These are phyloP conservation scores for Saccharomyces hybrid DNA, from an alignment of 1,139 yeast species.

Conservation along the genomic window DNA sequence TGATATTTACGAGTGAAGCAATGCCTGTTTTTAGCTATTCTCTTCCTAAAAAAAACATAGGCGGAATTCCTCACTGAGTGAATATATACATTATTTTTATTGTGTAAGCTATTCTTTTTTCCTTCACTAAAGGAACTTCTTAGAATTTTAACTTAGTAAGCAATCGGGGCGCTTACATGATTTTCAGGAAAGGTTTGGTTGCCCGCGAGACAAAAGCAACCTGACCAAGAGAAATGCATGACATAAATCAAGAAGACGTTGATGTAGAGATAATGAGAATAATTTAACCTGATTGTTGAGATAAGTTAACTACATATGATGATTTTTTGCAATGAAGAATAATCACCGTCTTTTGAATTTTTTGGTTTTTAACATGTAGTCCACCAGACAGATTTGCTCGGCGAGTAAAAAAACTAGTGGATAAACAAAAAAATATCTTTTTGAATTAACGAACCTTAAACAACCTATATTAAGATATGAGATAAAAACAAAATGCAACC, in stretches of 20 bases:
- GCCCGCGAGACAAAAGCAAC: not conserved
- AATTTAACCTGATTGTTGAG: no score
- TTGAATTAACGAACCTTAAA: slow-evolving; percentile 9
- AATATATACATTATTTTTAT: not conserved
- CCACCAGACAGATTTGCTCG: no score
- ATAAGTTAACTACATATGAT: no score
- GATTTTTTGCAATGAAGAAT: no score
- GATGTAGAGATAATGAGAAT: no score
- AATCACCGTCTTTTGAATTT: no score
- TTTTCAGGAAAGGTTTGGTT: not conserved
- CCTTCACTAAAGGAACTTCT: not conserved
- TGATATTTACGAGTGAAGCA: not conserved
- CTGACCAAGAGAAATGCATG: not conserved
- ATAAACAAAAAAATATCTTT: slow-evolving; percentile 5
- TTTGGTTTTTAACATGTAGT: no score
- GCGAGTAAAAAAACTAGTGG: no score
- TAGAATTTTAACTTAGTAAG: not conserved
- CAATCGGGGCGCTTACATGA: not conserved
- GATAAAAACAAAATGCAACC: not conserved
- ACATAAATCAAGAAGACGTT: no score
- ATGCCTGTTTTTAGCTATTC: no score
- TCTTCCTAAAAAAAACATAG: no score
- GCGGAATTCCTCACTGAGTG: no score
- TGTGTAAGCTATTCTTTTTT: not conserved
- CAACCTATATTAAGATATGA: slow-evolving; percentile 7